Evolutionary conservation across 1,284 basidiomycete genomes (phyloP), one percentile per base, ranked within the genome.

Genomic region (Caloboletus inedulis): DNA sequence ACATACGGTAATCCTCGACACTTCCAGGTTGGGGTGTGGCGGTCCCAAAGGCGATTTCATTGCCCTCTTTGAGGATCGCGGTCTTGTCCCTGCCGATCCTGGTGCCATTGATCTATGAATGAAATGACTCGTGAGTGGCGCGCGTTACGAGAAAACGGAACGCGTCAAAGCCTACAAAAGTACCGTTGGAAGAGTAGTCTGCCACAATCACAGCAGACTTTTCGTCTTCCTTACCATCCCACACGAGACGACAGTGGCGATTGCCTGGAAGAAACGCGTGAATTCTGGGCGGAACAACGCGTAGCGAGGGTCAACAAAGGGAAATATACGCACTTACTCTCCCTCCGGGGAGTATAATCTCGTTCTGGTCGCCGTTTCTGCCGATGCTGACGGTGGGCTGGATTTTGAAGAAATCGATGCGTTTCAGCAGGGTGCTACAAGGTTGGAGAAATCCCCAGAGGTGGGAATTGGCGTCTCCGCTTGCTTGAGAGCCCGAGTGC

Each of bases 161-260:
- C 50, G 51, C 43, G 52, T 47, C 42, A 25, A 48, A 29, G 77
- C 89, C 66, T 71, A 92, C 90, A 71, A 80, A 94, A 9, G 92
- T 94, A 0, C 91, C 91, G 62, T 95, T 95, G 52, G 85, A 90
- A 16, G 88, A 92, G 44, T 72, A 68, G 69, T 95, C 92, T 10
- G 76, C 73, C 18, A 94, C 78, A 42, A 77, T 77, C 8, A 93
- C 81, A 7, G 79, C 77, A 0, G 82, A 78, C 42, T 75, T 72
- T 1, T 66, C 64, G 21, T 70, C 66, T 29, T 81, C 76, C n/a
- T 66, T 71, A 18, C 84, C 85, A 59, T 88, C 82, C 87, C 87
- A 89, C 7, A 69, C 69, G 51, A 91, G 78, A 18, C 68, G 68
- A 62, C 82, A 84, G 59, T 91, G 88, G 7, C 69, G 70, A 60